phyloP scores from a whole-genome alignment of 225 moss, liverwort and hornwort genomes.

The Thuidium tamariscinum region DNA sequence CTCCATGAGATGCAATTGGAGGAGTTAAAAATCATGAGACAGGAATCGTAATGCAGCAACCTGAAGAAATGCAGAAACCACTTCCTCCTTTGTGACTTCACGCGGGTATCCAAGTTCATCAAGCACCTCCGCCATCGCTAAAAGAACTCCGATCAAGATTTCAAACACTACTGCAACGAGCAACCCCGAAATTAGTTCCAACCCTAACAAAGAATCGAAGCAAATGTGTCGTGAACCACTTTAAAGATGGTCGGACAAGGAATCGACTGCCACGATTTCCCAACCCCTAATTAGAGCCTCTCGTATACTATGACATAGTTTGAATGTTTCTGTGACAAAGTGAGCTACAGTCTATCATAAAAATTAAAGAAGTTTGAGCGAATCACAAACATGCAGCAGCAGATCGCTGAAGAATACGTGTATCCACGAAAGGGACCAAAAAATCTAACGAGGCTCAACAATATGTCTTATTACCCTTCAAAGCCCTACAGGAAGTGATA shows the following conservation, averaged over 20 bases:
- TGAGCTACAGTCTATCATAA: not conserved
- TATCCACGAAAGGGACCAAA: not conserved
- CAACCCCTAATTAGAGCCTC: not conserved
- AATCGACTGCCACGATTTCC: not conserved
- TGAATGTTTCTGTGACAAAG: not conserved
- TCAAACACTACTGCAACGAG: not conserved
- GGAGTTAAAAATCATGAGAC: not conserved
- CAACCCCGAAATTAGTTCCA: not conserved
- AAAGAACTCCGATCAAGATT: not conserved
- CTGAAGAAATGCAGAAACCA: constrained; percentile 41
- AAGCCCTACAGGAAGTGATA: not conserved
- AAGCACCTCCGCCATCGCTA: constrained; percentile 7
- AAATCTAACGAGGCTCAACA: not conserved
- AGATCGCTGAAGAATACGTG: not conserved
- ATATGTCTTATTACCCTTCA: not conserved
- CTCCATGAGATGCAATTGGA: not conserved
- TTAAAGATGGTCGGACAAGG: not conserved
- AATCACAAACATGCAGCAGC: not conserved
- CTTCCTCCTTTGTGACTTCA: constrained; percentile 31
- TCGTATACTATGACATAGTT: not conserved
- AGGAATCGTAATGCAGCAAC: not conserved
- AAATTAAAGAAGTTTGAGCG: not conserved
- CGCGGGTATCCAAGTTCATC: constrained; percentile 12
- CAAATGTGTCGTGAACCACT: not conserved
- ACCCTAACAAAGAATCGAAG: not conserved